Conservation (phyloP, 768 basidiomycete species). For the Suillus plorans region DNA sequence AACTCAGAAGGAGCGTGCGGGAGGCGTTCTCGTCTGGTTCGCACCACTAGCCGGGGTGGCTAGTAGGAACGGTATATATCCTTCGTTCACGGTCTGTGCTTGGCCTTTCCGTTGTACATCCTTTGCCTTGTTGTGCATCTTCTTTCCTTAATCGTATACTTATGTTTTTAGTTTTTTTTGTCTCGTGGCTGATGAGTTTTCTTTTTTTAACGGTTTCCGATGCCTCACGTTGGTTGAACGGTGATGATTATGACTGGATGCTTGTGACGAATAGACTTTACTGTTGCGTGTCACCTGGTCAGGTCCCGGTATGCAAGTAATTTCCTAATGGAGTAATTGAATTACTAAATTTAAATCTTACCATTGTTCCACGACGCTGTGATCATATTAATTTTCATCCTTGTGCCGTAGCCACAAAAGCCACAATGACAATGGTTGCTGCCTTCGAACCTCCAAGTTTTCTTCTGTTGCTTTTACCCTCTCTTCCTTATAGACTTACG, state of each 20-base stretch:
- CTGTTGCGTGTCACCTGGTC: not conserved
- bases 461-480: not conserved
- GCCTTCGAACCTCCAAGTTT: not conserved
- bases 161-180: constrained; percentile 1
- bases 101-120: constrained; percentile 8
- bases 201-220: not conserved
- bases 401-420: not conserved
- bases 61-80: constrained; percentile 7
- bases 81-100: not conserved
- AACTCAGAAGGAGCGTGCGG: constrained; percentile 76
- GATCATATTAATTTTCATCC: not conserved
- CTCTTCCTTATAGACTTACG: not conserved
- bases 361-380: constrained; percentile 8
- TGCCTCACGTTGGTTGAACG: not conserved
- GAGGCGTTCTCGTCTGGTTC: constrained; percentile 77
- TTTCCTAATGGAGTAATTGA: not conserved
- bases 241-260: not conserved
- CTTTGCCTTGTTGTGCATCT: constrained; percentile 9
- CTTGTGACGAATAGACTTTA: not conserved
- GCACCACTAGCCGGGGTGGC: constrained; percentile 32
- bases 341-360: not conserved
- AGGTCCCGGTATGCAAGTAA: too few species aligned
- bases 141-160: constrained; percentile 4
- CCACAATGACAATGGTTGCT: constrained; percentile 1
- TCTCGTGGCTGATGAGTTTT: constrained; percentile 1